A percentile compares a stretch with the other conserved stretches of the same genome.
These are phyloP conservation scores for Nyssa sinensis DNA, from an alignment of 148 eudicot genomes.

Conservation along the genomic window DNA sequence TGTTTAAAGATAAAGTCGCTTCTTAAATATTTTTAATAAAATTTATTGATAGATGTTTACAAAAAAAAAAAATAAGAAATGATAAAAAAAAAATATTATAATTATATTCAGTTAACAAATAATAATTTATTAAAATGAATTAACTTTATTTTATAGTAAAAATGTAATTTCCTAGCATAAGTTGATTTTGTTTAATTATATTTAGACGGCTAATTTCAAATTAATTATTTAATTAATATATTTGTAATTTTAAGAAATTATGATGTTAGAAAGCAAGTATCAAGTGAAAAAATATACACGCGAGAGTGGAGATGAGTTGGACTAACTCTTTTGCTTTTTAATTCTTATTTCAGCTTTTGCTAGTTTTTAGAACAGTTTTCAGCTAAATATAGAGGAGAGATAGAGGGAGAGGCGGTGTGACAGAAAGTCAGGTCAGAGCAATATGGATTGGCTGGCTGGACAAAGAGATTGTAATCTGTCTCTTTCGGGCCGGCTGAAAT, in stretches of 20 bases:
- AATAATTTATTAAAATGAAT: too few species aligned
- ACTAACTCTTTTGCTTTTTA: background rate
- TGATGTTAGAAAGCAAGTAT: background rate
- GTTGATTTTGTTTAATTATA: too few species aligned
- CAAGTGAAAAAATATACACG: background rate
- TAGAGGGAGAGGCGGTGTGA: background rate
- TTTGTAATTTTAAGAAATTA: background rate
- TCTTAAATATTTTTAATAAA: too few species aligned
- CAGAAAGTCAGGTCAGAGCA: background rate
- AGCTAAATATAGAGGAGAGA: background rate
- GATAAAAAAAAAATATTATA: too few species aligned
- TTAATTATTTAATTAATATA: too few species aligned
- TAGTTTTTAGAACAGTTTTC: background rate
- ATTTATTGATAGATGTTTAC: too few species aligned
- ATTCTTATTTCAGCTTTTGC: background rate
- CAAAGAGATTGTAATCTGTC: background rate
- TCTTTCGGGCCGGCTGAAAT: background rate
- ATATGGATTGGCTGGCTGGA: background rate
- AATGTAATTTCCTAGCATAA: too few species aligned
- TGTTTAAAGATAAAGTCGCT: too few species aligned
- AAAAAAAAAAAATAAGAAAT: too few species aligned
- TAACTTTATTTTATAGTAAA: too few species aligned
- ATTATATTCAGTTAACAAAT: too few species aligned
- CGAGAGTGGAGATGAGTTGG: background rate
- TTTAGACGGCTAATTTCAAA: too few species aligned